Evolutionary conservation across 176 grass and related monocot species (phyloP), one percentile per base, ranked within the genome.

Genomic region (Secale cereale): DNA sequence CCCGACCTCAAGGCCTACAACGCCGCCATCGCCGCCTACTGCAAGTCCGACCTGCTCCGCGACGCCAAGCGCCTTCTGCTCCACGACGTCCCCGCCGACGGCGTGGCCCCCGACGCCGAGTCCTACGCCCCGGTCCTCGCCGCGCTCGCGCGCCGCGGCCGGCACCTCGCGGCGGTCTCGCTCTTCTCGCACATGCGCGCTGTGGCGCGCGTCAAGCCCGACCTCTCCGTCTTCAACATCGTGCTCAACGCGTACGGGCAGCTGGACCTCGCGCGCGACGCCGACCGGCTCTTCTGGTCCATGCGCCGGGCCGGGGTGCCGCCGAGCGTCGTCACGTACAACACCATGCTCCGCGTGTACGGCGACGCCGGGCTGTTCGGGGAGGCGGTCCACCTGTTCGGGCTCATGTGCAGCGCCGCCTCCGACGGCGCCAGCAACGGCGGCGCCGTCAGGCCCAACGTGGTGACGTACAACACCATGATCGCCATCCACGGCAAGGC

Each of bases 391-490:
- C 89, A 95, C 70, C 96, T 95, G 22, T 98, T 98, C 64, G 81
- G 78, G 11, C 91, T 98, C 68, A 95, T 98, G 93, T 86, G 91
- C 69, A 87, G 59, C 26, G 10, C 65, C 13, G 79, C 79, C 2
- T 79, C 32, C 66, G 61, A 20, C 23, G 88, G n/a, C 9, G 65
- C 14, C 67, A 33, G 20, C 67, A 59, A 26, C 29, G 76, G 30
- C 8, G 87, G 67, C 63, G 70, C 94, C 39, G 43, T 95, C 45
- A 88, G 57, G 45, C 96, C 94, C 57, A 98, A 98, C 81, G 91
- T 95, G 8, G 89, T 98, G 76, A 95, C 93, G 45, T 98, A 95
- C 80, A 98, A 98, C 85, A 95, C 96, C 77, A 94, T 98, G 93
- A 91, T 98, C 36, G 64, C 86, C 60, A 90, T 98, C 85, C 92